Evolutionary conservation across 805 yeast genomes (phyloP), one percentile per base, ranked within the genome.

Genomic region (Yarrowia divulgata): DNA sequence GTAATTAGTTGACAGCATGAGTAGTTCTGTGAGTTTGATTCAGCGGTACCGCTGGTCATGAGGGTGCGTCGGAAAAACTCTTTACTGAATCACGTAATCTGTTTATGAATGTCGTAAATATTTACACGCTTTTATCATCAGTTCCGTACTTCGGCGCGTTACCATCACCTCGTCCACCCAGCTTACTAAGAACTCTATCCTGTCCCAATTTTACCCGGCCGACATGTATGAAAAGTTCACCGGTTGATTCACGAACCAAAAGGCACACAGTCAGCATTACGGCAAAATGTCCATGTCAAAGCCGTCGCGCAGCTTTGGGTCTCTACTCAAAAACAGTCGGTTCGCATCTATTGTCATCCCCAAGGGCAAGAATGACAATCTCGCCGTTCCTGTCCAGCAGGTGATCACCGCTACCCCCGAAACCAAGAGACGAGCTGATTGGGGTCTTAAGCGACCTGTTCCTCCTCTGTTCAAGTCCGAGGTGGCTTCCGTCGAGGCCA

Each of bases 391-490:
- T 10, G 48, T 49, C 37, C 68, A 49, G 55, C 68, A 63, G 57
- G 68, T 63, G 48, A 63, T 63, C 68, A 48, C 55, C 8, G 57
- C 68, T n/a, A 37, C 68, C 46, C 57, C 57, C 39, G 57, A 63
- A 48, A 63, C 57, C 57, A 63, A 63, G 58, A 40, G 39, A 8
- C 68, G 68, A 48, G 12, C 35, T 35, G 69, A 66, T 34, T 66
- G 60, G 60, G 69, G 69, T 52, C 62, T 66, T 40, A 66, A 66
- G 45, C 60, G 69, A 52, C 69, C 50, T 32, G 52, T 66, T 32
- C 62, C 69, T 37, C 68, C 68, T 13, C 37, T 48, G 16, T 63
- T 63, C 68, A 48, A 63, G 57, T 63, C 68, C 37, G 57, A 63
- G 46, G 57, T 63, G 10, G 68, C 68, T 23, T 48, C 68, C 37